phyloP scores from a whole-genome alignment of 805 yeast species.

The Candida montana region DNA sequence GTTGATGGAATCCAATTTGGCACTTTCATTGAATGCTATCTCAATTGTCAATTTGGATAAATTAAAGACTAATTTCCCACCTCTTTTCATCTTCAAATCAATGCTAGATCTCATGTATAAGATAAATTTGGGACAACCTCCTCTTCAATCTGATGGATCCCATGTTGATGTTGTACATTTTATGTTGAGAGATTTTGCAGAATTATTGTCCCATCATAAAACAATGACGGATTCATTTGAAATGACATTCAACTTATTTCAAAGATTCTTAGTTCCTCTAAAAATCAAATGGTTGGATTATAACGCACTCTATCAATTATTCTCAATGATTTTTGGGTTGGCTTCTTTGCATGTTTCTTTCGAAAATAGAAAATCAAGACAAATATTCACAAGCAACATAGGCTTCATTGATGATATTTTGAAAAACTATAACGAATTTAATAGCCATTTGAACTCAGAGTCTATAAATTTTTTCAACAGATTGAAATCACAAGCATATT shows the following conservation, averaged over 20 bases:
- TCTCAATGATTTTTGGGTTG: constrained; percentile 11
- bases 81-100: constrained; percentile 1
- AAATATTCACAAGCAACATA: constrained; percentile 1
- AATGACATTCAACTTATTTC: constrained; percentile 2
- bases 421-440: not conserved
- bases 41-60: constrained; percentile 1
- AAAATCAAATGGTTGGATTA: constrained; percentile 7
- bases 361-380: constrained; percentile 19
- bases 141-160: not conserved
- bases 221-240: not conserved
- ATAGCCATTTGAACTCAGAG: not conserved
- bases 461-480: not conserved
- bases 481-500: constrained; percentile 4
- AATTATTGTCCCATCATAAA: constrained; percentile 2
- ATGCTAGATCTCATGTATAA: constrained; percentile 3
- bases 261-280: not conserved
- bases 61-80: constrained; percentile 1
- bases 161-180: constrained; percentile 1
- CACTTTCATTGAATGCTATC: constrained; percentile 1
- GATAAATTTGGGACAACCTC: constrained; percentile 1
- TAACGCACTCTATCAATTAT: constrained; percentile 5
- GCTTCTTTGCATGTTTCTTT: constrained; percentile 13
- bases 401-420: constrained; percentile 4
- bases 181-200: constrained; percentile 6
- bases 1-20: constrained; percentile 4